These are phyloP conservation scores for Amniculicola lignicola DNA, from an alignment of 495 filamentous ascomycete genomes.

Conservation along the genomic window DNA sequence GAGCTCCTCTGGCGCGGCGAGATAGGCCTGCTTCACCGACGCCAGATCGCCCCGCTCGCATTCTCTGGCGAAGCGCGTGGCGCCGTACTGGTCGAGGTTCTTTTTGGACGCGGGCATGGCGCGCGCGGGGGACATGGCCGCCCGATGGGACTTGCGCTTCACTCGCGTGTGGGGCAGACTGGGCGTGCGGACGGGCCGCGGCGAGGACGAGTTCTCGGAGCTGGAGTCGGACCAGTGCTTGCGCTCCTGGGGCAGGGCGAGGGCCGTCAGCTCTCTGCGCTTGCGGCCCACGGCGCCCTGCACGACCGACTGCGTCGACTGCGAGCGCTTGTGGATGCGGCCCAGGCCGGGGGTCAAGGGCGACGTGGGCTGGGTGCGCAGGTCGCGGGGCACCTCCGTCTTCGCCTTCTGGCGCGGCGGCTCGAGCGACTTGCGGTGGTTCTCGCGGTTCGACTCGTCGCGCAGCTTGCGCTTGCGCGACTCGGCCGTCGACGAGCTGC, in stretches of 20 bases:
- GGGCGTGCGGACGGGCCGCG: constrained; percentile 15
- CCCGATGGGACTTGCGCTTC: constrained; percentile 32
- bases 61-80: constrained; percentile 78
- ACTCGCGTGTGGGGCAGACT: constrained; percentile 19
- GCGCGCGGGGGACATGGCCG: constrained; percentile 32
- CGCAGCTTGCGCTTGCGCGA: constrained; percentile 32
- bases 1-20: constrained; percentile 78
- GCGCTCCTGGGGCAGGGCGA: constrained; percentile 15
- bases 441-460: constrained; percentile 25
- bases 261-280: constrained; percentile 24
- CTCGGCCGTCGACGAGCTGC: constrained; percentile 29
- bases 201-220: constrained; percentile 32
- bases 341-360: constrained; percentile 18
- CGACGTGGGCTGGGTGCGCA: constrained; percentile 29
- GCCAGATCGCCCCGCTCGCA: constrained; percentile 76
- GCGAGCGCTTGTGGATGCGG: constrained; percentile 28
- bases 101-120: constrained; percentile 60
- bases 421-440: constrained; percentile 20
- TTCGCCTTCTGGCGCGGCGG: constrained; percentile 30
- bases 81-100: constrained; percentile 77
- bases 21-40: constrained; percentile 60
- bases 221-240: constrained; percentile 29
- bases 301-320: constrained; percentile 30
- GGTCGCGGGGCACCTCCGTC: constrained; percentile 26
- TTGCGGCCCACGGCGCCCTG: constrained; percentile 20